These are phyloP conservation scores for Talaromyces stipitatus DNA, from an alignment of 495 filamentous ascomycete genomes.

Conservation along the genomic window DNA sequence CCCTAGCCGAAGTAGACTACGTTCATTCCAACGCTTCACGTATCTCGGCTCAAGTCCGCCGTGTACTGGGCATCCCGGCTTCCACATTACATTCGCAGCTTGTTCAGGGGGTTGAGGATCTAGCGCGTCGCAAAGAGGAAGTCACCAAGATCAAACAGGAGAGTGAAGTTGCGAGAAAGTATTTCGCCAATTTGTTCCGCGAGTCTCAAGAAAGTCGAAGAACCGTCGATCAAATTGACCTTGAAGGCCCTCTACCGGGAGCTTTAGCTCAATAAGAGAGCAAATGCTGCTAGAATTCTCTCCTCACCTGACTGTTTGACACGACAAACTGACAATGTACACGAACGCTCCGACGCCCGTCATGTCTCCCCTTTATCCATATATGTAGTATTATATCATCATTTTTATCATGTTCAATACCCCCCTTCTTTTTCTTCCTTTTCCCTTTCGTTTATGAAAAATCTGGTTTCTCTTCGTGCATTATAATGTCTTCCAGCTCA, in stretches of 20 bases:
- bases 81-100: slow-evolving; percentile 72
- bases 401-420: not conserved
- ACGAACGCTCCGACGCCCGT: not conserved
- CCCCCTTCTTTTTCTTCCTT: not conserved
- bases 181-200: slow-evolving; percentile 78
- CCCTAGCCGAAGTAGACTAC: slow-evolving; percentile 78
- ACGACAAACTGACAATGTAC: no score
- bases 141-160: slow-evolving; percentile 66
- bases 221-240: slow-evolving; percentile 71
- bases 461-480: no score
- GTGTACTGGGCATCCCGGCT: slow-evolving; percentile 78
- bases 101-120: slow-evolving; percentile 73
- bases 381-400: not conserved
- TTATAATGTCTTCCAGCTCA: not conserved
- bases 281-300: not conserved
- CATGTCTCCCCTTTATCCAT: not conserved
- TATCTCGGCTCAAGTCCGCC: slow-evolving; percentile 74
- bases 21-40: slow-evolving; percentile 80
- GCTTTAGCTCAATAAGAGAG: slow-evolving; percentile 8
- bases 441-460: no score
- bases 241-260: slow-evolving; percentile 54
- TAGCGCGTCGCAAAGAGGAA: slow-evolving; percentile 68
- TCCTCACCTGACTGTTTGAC: not conserved
- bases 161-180: slow-evolving; percentile 71
- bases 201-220: slow-evolving; percentile 63